A percentile compares a stretch with the other conserved stretches of the same genome.
Conservation (phyloP, 2,329 filamentous ascomycete genomes). For the Rhynchosporium secalis region DNA sequence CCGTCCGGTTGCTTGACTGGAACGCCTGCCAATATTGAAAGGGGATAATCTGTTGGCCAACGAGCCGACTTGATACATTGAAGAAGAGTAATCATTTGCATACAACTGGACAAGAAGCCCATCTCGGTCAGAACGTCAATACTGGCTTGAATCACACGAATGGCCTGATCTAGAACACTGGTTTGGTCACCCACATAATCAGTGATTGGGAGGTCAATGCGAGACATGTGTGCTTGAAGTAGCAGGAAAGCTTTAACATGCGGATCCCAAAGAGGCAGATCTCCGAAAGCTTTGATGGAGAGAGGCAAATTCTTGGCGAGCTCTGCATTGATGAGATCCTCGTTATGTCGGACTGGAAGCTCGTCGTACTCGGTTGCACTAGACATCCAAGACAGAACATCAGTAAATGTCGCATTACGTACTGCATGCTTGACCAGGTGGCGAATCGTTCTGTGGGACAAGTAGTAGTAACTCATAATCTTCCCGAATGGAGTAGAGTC, state of each 20-base stretch:
- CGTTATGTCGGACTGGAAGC: constrained; percentile 94
- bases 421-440: constrained; percentile 77
- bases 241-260: constrained; percentile 96
- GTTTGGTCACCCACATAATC: constrained; percentile 96
- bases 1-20: constrained; percentile 39
- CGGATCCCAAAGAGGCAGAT: constrained; percentile 94
- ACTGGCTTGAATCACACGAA: constrained; percentile 93
- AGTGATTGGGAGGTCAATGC: constrained; percentile 87
- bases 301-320: constrained; percentile 78
- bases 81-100: constrained; percentile 80
- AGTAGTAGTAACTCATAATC: constrained; percentile 99
- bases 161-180: constrained; percentile 88
- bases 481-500: constrained; percentile 90
- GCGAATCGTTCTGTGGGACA: constrained; percentile 91
- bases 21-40: constrained; percentile 78
- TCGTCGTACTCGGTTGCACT: constrained; percentile 95
- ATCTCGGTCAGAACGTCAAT: constrained; percentile 93
- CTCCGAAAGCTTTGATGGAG: constrained; percentile 46
- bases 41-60: constrained; percentile 81
- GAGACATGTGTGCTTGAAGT: constrained; percentile 91
- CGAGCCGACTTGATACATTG: constrained; percentile 91
- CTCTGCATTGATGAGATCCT: constrained; percentile 94
- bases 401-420: constrained; percentile 71
- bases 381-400: constrained; percentile 90
- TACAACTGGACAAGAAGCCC: constrained; percentile 74